Evolutionary conservation across 768 basidiomycete species (phyloP), one percentile per base, ranked within the genome.

Genomic region (Inosperma sp.): DNA sequence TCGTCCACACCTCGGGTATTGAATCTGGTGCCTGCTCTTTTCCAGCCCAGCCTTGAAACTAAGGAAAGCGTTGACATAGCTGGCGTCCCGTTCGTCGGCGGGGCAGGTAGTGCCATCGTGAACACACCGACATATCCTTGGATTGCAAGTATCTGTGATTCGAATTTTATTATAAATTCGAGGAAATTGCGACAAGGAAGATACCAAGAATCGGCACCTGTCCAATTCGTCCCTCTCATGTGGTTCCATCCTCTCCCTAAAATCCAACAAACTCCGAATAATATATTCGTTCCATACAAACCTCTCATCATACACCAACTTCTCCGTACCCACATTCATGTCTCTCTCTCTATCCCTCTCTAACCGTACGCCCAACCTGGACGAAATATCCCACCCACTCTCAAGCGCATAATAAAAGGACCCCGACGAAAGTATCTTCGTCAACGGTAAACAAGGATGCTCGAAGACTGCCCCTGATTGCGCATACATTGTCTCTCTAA

Each of bases 281-380:
- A 98, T 84, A 59, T 85, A 94, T 58, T 88, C 85, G 63, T 99
- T 99, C 95, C 95, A 99, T 10, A 98, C 80, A 63, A 94, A 95
- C 44, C 89, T 80, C 48, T 84, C 83, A 63, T 94, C 91, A 58
- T 84, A 91, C n/a, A 74, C 70, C 19, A 72, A 74, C 7, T 77
- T 63, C 58, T 88, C 82, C 54, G 70, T 71, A 30, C 64, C 58
- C 31, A 68, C 56, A 31, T 61, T 68, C 48, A 64, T 68, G 58
- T 78, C 76, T 64, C 80, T 72, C 52, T 76, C 68, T 43, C 64
- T 68, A 58, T 78, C 76, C 64, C 80, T 72, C 52, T 76, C 68
- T 43, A 93, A 66, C 3, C 93, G 80, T 27, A 82, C 78, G 13
- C 84, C 72, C 31, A 98, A 73, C 37, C 94, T 74, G 1, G 90